Base-by-base conservation (phyloP, 176 grass and related monocot species). In the Carex pumila region DNA sequence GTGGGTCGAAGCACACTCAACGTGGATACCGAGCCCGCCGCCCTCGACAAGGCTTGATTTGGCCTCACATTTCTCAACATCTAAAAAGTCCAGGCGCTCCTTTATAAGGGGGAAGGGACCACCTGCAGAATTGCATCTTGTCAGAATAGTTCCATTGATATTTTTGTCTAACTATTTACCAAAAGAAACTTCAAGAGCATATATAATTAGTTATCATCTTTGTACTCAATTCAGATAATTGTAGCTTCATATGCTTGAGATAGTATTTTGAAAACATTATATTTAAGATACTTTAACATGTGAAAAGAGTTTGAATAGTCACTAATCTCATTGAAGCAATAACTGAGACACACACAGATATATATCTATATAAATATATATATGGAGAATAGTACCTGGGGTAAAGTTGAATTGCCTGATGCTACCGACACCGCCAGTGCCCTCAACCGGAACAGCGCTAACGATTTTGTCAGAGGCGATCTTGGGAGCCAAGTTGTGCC, bases 351-450 rank as follows among this genome's bases (percentile, higher is more conserved):
- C 3, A 3, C 1, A 34, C 32, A 34, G 2, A 34, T 3, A 34
- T 3, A 34, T 34, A 34, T 3, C 1, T 3, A 17, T 50, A 7
- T 11, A 31, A 57, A 78, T 78, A 78, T 12, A 12, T 17, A 34
- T 25, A 34, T 34, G 6, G 5, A 7, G 57, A 47, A 47, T 1
- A 11, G 47, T 90, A 97, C 92, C 86, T 43, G 88, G 85, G 37
- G 88, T 88, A 89, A 97, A 97, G 81, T 94, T 94, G 88, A 97
- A 92, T 78, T 94, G 90, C 75, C 92, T 94, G 47, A 92, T 57
- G 69, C 86, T 88, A 21, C 94, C 90, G 4, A 87, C 77, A 12
- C 12, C 56, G 58, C 92, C 90, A 0, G 86, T 85, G 12, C 92
- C 92, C 18, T 92, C 85, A 0, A 92, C 31, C 4, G 85, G 65